Base-by-base conservation (phyloP, 768 basidiomycete species). In the Phylloporus scabripes region DNA sequence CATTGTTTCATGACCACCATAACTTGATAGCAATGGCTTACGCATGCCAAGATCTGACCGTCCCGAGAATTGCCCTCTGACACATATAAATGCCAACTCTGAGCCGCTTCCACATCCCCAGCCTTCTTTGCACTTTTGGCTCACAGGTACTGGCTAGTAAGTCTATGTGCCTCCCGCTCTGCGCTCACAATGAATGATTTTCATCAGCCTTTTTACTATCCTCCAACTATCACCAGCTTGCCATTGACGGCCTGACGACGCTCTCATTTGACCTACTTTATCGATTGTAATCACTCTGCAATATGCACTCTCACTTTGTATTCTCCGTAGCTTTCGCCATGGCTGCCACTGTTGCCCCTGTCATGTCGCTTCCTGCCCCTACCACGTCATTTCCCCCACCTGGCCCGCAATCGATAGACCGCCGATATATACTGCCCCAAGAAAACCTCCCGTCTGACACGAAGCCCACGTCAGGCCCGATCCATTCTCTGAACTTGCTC, bases 21-120 rank as follows among this genome's bases (percentile, higher is more conserved):
- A 23, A 3, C n/a, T n/a, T 5, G 32, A 11, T 29, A 29, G 9
- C 28, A 1, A 9, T 29, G 7, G 10, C 4, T 29, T 29, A 10
- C 28, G 9, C 28, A 10, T 29, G 28, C 28, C 28, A 29, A 29
- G 9, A n/a, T 31, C 9, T 11, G 21, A 23, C 21, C 5, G 21
- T 23, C 5, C 3, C 14, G 26, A 28, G 26, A 33, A 17, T 6
- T n/a, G 8, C 17, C n/a, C 4, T 17, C 6, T 36, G 14, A 36
- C 93, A n/a, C 15, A 17, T n/a, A 26, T 41, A 41, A 39, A 39
- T 24, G 17, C 5, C 38, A 21, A 21, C 23, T 14, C 7, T 14
- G 4, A 34, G 33, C n/a, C 15, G 15, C n/a, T 10, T 17, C 14
- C n/a, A 17, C 12, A n/a, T 26, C 40, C 8, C 0, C 23, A 24